Base-by-base conservation (phyloP, 2,329 filamentous ascomycete genomes). In the Fusarium sp. region DNA sequence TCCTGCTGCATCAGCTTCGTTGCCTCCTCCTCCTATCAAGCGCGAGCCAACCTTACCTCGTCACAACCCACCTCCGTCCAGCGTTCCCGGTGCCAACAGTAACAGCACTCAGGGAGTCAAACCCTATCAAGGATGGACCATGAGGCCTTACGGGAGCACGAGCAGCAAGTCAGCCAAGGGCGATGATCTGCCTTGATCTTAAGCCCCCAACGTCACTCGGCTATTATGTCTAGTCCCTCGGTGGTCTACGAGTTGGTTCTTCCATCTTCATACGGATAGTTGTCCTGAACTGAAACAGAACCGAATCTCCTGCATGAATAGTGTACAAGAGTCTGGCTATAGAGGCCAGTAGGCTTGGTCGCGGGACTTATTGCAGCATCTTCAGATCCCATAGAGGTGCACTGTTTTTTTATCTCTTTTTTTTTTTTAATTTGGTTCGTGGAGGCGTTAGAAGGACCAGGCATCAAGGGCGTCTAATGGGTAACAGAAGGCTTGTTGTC, bases 121-220 rank as follows among this genome's bases (percentile, higher is more conserved):
- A 52, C 78, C 79, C 53, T 80, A 80, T 52, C 76, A 81, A 64
- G 79, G 80, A 30, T 82, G 80, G 80, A 73, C 81, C 27, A 49
- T 80, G 56, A 74, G 79, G 58, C 80, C 80, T 10, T 81, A 81
- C 51, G 79, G 79, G 30, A 79, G 74, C 68, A 69, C 75, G 20
- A 77, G 69, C 53, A 77, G 74, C 60, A 79, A 76, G 45, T 72
- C 74, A 49, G 72, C 78, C 24, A 75, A 77, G 66, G 77, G 73
- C 46, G 79, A 81, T 56, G 74, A 79, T 65, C 62, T 80, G 14
- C 77, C 79, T 47, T 80, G 57, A 75, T 70, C 40, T n/a, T 22
- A 38, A 40, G 25, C 24, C 40, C 25, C 20, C 12, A 25, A 20
- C 47, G 32, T 47, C 46, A 29, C 29, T 22, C 25, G 18, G 27